Base-by-base conservation (phyloP, 2,329 filamentous ascomycete species). In the Fusarium nodosum region DNA sequence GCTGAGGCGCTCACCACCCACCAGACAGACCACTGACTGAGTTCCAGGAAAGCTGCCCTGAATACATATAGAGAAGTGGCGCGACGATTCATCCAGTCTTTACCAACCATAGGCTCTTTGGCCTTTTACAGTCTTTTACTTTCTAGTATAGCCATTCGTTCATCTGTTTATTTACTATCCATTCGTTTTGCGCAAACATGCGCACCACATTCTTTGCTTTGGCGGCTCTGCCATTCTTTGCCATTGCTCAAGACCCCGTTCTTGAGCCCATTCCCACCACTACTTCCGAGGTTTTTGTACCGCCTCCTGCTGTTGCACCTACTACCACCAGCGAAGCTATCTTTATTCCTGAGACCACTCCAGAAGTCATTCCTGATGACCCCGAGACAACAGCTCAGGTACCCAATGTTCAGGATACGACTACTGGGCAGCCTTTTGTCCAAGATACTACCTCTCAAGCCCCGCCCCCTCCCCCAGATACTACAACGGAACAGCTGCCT, bases 171-270 rank as follows among this genome's bases (percentile, higher is more conserved):
- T 13, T 20, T 11, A 18, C 22, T 50, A 62, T 34, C 30, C 56
- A 16, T 55, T 68, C 51, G 1, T 39, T 48, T 22, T 22, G 15
- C 33, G 33, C 33, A 34, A 34, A 34, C 4, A 34, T 34, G 33
- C 33, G 33, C 16, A 18, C 33, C 33, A 34, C 33, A 34, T 34
- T 34, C 39, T 42, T 71, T 48, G 56, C 60, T 18, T 41, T 71
- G 31, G 68, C 60, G 20, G 56, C 58, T 13, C 18, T 71, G 45
- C 64, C 69, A 18, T 48, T 68, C 24, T 42, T 44, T 12, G 53
- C 59, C 10, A 45, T 60, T 10, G 64, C 68, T n/a, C 65, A 71
- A 28, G 34, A 48, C n/a, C 33, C 56, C 1, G 15, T 56, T 30
- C 13, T 44, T 18, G 50, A 59, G 33, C 38, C 30, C 24, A 9